phyloP scores from a whole-genome alignment of 2,329 filamentous ascomycete genomes.

The Drechslerella stenobrocha region DNA sequence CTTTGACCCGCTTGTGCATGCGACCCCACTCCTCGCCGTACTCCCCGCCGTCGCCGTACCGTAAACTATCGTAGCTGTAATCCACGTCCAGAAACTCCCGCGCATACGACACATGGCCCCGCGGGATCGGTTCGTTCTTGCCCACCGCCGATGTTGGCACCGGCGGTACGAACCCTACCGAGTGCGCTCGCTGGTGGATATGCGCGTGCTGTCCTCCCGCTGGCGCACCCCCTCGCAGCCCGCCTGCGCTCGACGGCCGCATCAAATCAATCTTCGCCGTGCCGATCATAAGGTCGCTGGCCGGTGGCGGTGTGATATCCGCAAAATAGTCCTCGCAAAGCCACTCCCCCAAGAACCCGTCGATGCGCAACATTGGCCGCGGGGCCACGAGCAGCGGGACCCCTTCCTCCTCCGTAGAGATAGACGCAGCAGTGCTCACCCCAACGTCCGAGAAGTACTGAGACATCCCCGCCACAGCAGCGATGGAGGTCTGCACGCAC shows the following conservation, averaged over 20 bases:
- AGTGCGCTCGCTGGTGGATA: conserved; percentile 54
- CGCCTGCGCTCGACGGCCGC: conserved; percentile 57
- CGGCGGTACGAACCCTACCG: conserved; percentile 70
- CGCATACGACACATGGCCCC: conserved; percentile 86
- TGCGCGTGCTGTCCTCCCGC: conserved; percentile 50
- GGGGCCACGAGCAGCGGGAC: conserved; percentile 56
- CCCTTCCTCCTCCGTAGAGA: conserved; percentile 55
- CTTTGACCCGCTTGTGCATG: conserved; percentile 89
- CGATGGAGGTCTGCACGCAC: conserved; percentile 78
- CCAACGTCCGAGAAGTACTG: conserved; percentile 48
- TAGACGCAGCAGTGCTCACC: conserved; percentile 2
- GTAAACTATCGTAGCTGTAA: conserved; percentile 93
- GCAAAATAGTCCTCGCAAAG: conserved; percentile 91
- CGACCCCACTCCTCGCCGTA: conserved; percentile 92
- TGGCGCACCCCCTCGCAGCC: conserved; percentile 59
- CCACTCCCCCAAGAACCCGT: conserved; percentile 96
- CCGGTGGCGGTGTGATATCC: conserved; percentile 83
- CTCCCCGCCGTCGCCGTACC: conserved; percentile 85
- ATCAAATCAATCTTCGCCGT: conserved; percentile 85
- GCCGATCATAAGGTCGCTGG: conserved; percentile 82
- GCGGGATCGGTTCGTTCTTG: conserved; percentile 75
- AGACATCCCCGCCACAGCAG: conserved; percentile 50
- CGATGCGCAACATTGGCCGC: conserved; percentile 67
- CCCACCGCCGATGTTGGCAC: conserved; percentile 82
- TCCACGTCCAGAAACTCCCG: conserved; percentile 87